phyloP scores from a whole-genome alignment of 78 protist genomes.

The slime mould (Dictyostelium discoideum) region DNA sequence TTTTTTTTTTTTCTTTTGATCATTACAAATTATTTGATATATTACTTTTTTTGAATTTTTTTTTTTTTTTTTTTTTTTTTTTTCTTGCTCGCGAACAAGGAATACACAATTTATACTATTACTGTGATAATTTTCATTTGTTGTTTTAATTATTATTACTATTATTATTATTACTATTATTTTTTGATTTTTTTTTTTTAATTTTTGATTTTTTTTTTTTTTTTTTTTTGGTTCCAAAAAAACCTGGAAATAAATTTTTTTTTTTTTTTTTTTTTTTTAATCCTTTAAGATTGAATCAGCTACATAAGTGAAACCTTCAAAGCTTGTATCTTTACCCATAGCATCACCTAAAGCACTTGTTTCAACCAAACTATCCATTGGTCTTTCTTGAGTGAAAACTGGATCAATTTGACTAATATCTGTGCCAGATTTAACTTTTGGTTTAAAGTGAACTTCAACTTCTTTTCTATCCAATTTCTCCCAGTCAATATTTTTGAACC shows the following conservation, averaged over 20 bases:
- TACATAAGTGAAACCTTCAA: conserved; percentile 82
- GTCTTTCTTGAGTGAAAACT: conserved; percentile 82
- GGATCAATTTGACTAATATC: conserved; percentile 82
- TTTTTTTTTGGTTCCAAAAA: neutral
- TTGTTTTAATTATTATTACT: neutral
- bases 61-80: no score
- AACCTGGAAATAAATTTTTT: neutral
- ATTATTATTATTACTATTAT: neutral
- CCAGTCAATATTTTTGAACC: conserved; percentile 86
- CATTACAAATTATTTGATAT: neutral
- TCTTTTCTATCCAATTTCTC: conserved; percentile 74
- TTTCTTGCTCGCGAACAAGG: neutral
- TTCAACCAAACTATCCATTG: conserved; percentile 67
- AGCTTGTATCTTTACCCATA: conserved; percentile 59
- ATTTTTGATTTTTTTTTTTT: conserved; percentile 16
- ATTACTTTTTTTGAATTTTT: neutral
- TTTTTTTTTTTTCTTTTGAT: no score
- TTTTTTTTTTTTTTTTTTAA: conserved; percentile 10
- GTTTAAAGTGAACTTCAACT: conserved; percentile 85
- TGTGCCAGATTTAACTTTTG: conserved; percentile 80
- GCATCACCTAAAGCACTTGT: conserved; percentile 49
- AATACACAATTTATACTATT: neutral
- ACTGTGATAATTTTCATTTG: neutral
- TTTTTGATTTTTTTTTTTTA: neutral
- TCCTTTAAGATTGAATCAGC: conserved; percentile 66